Percentiles rank a stretch among this genome's conserved stretches.
phyloP scores from a whole-genome alignment of 2,329 filamentous ascomycete species.

The Aspergillus terreus region DNA sequence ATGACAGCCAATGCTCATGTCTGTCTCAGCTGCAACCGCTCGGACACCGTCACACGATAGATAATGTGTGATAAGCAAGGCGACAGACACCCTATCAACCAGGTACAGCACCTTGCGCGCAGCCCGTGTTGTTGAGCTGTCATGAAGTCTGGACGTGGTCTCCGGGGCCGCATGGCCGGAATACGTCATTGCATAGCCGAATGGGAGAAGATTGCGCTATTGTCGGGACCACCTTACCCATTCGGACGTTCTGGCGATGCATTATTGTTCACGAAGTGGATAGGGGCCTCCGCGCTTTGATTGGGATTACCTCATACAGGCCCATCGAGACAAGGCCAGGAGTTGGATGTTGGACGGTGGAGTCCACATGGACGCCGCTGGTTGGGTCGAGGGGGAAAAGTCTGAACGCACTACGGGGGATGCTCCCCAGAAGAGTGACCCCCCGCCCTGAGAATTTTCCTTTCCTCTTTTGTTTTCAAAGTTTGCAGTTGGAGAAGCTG shows the following conservation, averaged over 20 bases:
- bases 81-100: too few relatives aligned
- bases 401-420: background rate
- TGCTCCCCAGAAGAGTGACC: background rate
- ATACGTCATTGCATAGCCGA: slow-evolving; percentile 2
- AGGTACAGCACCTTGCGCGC: background rate
- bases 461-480: background rate
- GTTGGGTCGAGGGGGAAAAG: background rate
- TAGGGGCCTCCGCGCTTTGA: background rate
- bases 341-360: background rate
- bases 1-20: too few relatives aligned
- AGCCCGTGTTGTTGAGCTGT: background rate
- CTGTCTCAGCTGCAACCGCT: too few relatives aligned
- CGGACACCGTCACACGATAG: too few relatives aligned
- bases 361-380: background rate
- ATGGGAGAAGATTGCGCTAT: background rate
- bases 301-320: slow-evolving; percentile 5
- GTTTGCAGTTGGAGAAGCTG: too few relatives aligned
- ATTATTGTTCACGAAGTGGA: background rate
- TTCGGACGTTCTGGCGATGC: background rate
- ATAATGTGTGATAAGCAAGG: too few relatives aligned
- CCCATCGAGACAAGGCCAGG: background rate
- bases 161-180: background rate
- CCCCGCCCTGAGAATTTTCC: background rate
- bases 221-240: background rate
- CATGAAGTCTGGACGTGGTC: background rate